Base-by-base conservation (phyloP, 805 yeast genomes). In the Candida loeiensis region DNA sequence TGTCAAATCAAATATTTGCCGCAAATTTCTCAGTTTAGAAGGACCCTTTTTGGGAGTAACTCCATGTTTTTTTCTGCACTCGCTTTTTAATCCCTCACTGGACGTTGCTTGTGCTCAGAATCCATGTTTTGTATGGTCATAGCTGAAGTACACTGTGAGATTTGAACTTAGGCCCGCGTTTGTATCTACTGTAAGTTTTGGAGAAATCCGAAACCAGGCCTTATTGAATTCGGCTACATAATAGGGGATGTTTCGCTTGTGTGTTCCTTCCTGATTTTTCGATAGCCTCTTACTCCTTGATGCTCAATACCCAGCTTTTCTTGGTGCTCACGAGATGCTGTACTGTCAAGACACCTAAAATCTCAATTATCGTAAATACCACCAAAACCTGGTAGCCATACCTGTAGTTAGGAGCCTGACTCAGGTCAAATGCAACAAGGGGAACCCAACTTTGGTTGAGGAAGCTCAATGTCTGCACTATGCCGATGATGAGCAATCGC, bases 381-480 rank as follows among this genome's bases (percentile, higher is more conserved):
- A 28, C 22, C 17, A 35, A 25, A n/a, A 38, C 33, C 12, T 32
- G 33, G 28, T 38, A 38, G 6, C 41, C 41, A n/a, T 24, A 19
- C 16, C 18, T 38, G 28, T 33, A 38, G 37, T 38, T 38, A 6
- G 41, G 41, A 20, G 41, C 41, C 21, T 38, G 37, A 6, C 30
- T 34, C 28, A 24, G 33, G 18, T 22, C 34, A 22, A 33, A 38
- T 12, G 17, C 37, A 11, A 38, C 21, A 6, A 38, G 13, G n/a
- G 41, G 41, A n/a, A 38, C 24, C 41, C 41, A 38, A 14, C 41
- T 38, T 28, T 38, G 41, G 18, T 38, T 38, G 4, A 38, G 29
- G 18, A 38, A 38, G 28, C 37, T 32, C 25, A 38, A 28, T 12
- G 41, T 33, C 27, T 38, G 41, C 5, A 38, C 41, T n/a, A 38